phyloP scores from a whole-genome alignment of 148 eudicot species.

The Hydrangea macrophylla region DNA sequence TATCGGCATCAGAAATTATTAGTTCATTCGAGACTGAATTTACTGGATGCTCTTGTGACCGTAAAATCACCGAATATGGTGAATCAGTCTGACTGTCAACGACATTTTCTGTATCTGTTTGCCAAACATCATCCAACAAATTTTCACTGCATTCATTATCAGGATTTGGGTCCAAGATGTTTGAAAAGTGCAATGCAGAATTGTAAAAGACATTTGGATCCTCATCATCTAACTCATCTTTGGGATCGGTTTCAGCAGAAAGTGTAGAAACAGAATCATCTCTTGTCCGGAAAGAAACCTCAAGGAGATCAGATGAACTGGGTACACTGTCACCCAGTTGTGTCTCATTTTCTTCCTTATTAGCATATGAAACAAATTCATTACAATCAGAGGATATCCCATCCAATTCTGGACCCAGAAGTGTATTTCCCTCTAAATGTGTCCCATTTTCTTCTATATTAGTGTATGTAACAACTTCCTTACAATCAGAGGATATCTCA shows the following conservation, averaged over 20 bases:
- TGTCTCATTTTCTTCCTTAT: no score
- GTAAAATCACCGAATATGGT: constrained; percentile 18
- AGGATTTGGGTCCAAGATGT: constrained; percentile 17
- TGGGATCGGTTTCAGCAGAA: constrained; percentile 22
- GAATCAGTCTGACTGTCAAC: constrained; percentile 15
- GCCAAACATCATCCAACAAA: constrained; percentile 18
- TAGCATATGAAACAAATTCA: no score
- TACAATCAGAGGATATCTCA: constrained; percentile 16
- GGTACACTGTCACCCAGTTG: constrained; percentile 18
- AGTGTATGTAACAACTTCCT: constrained; percentile 14
- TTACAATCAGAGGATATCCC: no score
- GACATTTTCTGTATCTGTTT: constrained; percentile 17
- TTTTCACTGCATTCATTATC: constrained; percentile 17
- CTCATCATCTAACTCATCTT: constrained; percentile 26
- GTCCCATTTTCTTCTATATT: constrained; percentile 18
- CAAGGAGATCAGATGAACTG: constrained; percentile 12
- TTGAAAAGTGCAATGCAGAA: constrained; percentile 15
- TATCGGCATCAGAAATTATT: constrained; percentile 17
- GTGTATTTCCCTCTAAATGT: no score
- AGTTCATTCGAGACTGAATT: constrained; percentile 19
- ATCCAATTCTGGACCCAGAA: no score
- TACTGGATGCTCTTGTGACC: constrained; percentile 17
- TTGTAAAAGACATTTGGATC: constrained; percentile 25
- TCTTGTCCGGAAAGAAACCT: constrained; percentile 16
- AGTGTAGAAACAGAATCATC: constrained; percentile 18